Conservation (phyloP, 2,329 filamentous ascomycete species). For the Xylariaceae sp. region DNA sequence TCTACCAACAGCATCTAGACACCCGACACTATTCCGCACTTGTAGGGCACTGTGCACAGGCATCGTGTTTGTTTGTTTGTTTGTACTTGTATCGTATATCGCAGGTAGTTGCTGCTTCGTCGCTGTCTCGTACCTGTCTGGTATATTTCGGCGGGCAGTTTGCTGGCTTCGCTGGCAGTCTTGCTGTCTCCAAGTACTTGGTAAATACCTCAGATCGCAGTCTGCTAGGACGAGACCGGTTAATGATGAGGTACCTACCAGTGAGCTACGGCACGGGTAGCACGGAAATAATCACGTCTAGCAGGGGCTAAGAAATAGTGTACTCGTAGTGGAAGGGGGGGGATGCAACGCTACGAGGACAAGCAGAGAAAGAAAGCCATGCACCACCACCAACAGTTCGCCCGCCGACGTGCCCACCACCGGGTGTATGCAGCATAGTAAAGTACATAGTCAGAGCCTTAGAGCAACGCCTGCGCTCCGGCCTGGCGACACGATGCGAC, state of each 20-base stretch:
- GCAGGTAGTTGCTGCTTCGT: not conserved
- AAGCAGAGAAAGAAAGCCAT: too few relatives aligned
- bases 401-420: too few relatives aligned
- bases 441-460: too few relatives aligned
- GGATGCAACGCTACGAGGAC: too few relatives aligned
- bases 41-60: not conserved
- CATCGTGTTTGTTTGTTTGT: not conserved
- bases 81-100: not conserved
- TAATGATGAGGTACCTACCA: not conserved
- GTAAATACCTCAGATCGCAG: not conserved
- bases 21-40: not conserved
- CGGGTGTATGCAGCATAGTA: too few relatives aligned
- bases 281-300: not conserved
- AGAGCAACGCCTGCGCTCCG: too few relatives aligned
- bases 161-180: not conserved
- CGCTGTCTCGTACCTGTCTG: too few relatives aligned
- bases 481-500: not conserved
- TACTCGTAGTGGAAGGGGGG: not conserved
- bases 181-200: not conserved
- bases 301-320: not conserved
- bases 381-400: too few relatives aligned
- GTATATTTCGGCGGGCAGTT: not conserved
- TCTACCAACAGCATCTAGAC: not conserved
- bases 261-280: not conserved
- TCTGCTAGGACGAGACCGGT: not conserved